phyloP scores from a whole-genome alignment of 2,329 filamentous ascomycete genomes.

The Apiospora malaysiana region DNA sequence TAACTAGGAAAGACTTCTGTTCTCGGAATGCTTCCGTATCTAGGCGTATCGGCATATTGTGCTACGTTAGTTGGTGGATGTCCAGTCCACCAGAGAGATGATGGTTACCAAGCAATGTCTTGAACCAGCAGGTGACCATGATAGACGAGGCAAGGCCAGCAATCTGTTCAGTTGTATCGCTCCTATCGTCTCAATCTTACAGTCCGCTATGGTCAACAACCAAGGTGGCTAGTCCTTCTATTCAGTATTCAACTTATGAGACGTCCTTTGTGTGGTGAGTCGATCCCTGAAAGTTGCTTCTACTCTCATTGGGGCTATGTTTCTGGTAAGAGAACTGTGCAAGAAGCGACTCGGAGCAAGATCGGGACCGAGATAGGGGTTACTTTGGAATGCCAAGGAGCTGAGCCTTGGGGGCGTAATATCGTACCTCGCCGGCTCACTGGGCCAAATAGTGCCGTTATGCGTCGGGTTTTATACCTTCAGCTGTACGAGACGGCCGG shows the following conservation, averaged over 20 bases:
- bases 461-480: neutral
- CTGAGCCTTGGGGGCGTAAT: neutral
- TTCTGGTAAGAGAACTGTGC: too few species aligned
- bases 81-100: neutral
- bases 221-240: neutral
- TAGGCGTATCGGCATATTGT: neutral
- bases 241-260: neutral
- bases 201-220: neutral
- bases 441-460: neutral
- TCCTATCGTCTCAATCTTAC: neutral
- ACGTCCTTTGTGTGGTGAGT: neutral
- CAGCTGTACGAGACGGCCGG: neutral
- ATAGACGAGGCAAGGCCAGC: neutral
- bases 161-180: neutral
- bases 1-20: neutral
- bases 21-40: neutral
- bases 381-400: neutral
- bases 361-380: neutral
- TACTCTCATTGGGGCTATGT: too few species aligned
- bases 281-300: neutral
- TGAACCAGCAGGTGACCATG: neutral
- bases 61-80: neutral
- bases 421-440: neutral
- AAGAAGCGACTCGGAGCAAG: neutral
- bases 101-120: neutral